These are phyloP conservation scores for Ogataea hybrid DNA, from an alignment of 1,139 yeast genomes.

Conservation along the genomic window DNA sequence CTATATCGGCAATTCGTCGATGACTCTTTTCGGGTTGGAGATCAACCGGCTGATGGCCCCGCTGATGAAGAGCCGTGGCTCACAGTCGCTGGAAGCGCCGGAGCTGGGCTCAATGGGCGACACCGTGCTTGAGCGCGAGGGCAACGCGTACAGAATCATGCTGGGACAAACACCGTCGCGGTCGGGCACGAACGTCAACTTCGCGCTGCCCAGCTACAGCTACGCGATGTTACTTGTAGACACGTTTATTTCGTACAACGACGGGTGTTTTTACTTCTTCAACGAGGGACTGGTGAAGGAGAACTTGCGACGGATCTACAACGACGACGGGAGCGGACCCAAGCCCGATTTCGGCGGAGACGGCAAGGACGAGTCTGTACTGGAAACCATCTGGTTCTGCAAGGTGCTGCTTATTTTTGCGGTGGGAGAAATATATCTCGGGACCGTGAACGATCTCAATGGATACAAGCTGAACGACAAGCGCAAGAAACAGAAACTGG, in stretches of 20 bases:
- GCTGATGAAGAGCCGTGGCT: constrained; percentile 14
- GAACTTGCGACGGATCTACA: constrained; percentile 59
- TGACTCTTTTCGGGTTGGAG: constrained; percentile 77
- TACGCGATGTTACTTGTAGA: constrained; percentile 75
- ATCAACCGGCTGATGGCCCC: constrained; percentile 58
- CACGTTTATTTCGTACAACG: constrained; percentile 74
- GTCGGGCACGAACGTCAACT: constrained; percentile 65
- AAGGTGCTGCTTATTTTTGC: constrained; percentile 74
- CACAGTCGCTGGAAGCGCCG: constrained; percentile 9
- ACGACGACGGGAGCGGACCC: constrained; percentile 35
- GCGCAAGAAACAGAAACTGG: constrained; percentile 26
- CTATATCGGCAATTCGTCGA: constrained; percentile 77
- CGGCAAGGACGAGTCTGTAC: constrained; percentile 47
- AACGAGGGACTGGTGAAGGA: constrained; percentile 76
- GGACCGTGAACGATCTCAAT: constrained; percentile 55
- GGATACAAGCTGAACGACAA: constrained; percentile 36
- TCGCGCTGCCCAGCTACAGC: constrained; percentile 72
- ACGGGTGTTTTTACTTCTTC: constrained; percentile 83
- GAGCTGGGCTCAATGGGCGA: constrained; percentile 24
- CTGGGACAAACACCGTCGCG: constrained; percentile 65
- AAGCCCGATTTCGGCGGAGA: constrained; percentile 39
- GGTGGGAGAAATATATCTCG: constrained; percentile 81
- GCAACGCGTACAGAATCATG: constrained; percentile 69
- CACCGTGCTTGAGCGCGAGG: constrained; percentile 62
- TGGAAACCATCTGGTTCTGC: constrained; percentile 81